Conservation (phyloP, 139 green algal species). For the Chlamydomonas sp. region DNA sequence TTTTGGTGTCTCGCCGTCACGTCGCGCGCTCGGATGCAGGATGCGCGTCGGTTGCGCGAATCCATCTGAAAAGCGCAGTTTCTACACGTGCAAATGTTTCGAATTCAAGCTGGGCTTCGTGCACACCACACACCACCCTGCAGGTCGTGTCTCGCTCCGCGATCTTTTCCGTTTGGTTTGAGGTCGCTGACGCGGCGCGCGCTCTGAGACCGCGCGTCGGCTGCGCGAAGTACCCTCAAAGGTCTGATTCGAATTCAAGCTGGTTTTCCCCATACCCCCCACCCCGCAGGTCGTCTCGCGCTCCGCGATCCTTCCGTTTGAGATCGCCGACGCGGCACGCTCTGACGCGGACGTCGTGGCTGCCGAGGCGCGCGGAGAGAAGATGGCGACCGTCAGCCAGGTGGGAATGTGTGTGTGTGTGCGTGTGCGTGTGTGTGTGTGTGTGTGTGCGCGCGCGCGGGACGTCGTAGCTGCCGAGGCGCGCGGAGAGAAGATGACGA, state of each 20-base stretch:
- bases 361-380: background rate
- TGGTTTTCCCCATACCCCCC: no score
- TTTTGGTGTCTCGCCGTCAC: no score
- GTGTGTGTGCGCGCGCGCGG: background rate
- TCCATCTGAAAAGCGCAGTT: no score
- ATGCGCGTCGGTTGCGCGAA: no score
- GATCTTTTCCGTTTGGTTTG: slow-evolving; percentile 77
- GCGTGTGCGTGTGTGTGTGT: background rate
- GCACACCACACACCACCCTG: no score
- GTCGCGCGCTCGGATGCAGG: no score
- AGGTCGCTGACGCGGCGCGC: no score
- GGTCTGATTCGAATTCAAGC: no score
- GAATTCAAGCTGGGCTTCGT: no score
- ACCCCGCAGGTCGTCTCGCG: slow-evolving; percentile 47
- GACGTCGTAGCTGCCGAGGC: slow-evolving; percentile 10
- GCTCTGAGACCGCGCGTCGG: no score
- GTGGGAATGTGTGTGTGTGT: background rate
- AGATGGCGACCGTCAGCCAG: background rate
- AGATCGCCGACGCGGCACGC: slow-evolving; percentile 67
- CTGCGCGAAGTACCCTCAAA: no score
- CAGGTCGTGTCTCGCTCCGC: slow-evolving; percentile 50
- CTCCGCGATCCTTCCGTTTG: slow-evolving; percentile 73
- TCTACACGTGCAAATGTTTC: no score
- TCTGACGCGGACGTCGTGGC: slow-evolving; percentile 34
- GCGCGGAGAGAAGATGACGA: background rate